Conservation (phyloP, 2,329 filamentous ascomycete species). For the Pestalotiopsis sp. region DNA sequence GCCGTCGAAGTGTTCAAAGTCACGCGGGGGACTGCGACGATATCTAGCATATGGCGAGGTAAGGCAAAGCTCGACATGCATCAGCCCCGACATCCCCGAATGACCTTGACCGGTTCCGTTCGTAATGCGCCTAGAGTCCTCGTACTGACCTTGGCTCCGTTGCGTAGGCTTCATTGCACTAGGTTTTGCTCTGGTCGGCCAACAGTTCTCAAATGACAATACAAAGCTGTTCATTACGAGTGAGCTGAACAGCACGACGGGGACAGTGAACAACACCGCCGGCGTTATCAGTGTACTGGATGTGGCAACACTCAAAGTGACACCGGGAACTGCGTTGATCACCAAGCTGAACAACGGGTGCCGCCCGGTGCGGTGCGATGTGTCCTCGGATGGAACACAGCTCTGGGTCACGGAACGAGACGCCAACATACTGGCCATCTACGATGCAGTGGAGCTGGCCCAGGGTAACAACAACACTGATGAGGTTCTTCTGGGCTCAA, state of each 20-base stretch:
- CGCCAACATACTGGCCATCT: not conserved
- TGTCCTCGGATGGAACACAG: slow-evolving; percentile 1
- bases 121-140: not conserved
- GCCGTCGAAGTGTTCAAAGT: slow-evolving; percentile 12
- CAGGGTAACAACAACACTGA: not conserved
- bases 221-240: slow-evolving; percentile 11
- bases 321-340: slow-evolving; percentile 4
- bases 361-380: slow-evolving; percentile 3
- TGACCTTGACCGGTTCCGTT: not conserved
- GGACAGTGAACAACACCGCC: not conserved
- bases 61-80: not conserved
- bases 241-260: slow-evolving; percentile 3
- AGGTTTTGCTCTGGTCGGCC: slow-evolving; percentile 1
- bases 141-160: not conserved
- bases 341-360: not conserved
- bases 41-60: slow-evolving; percentile 1
- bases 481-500: not conserved
- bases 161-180: slow-evolving; percentile 1
- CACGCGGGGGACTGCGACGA: not conserved
- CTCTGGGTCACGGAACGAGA: slow-evolving; percentile 12
- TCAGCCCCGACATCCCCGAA: not conserved
- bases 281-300: slow-evolving; percentile 7
- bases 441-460: slow-evolving; percentile 1
- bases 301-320: slow-evolving; percentile 5
- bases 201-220: slow-evolving; percentile 10